A percentile compares a stretch with the other conserved stretches of the same genome.
These are phyloP conservation scores for Diatrype stigma DNA, from an alignment of 2,329 filamentous ascomycete species.

Conservation along the genomic window DNA sequence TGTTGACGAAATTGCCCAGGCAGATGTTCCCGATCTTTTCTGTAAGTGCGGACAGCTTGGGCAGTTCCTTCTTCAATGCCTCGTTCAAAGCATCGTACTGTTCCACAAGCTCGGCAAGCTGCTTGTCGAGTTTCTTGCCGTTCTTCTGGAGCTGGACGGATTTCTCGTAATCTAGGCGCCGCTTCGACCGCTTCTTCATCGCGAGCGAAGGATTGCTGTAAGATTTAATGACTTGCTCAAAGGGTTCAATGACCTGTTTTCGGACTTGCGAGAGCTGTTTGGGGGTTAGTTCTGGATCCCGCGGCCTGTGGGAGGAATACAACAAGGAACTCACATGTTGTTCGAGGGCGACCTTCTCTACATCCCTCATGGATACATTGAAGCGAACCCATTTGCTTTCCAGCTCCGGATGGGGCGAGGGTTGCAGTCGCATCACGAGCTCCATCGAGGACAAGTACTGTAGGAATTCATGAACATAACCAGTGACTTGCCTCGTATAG, in stretches of 20 bases:
- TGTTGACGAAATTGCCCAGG: slow-evolving; percentile 75
- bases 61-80: slow-evolving; percentile 87
- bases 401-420: slow-evolving; percentile 73
- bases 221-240: slow-evolving; percentile 71
- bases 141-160: slow-evolving; percentile 72
- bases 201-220: slow-evolving; percentile 81
- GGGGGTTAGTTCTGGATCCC: too few relatives aligned
- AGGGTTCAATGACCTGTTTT: slow-evolving; percentile 80
- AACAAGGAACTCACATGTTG: slow-evolving; percentile 63
- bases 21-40: slow-evolving; percentile 81
- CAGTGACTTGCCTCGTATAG: slow-evolving; percentile 76
- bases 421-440: slow-evolving; percentile 68
- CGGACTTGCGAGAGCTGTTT: slow-evolving; percentile 60
- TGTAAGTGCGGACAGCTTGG: slow-evolving; percentile 75
- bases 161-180: slow-evolving; percentile 83
- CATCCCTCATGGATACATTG: slow-evolving; percentile 79
- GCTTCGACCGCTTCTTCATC: slow-evolving; percentile 92
- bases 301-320: too few relatives aligned
- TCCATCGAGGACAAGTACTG: slow-evolving; percentile 80
- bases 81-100: slow-evolving; percentile 91
- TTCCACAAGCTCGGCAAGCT: slow-evolving; percentile 77
- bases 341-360: slow-evolving; percentile 76
- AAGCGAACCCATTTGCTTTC: slow-evolving; percentile 95
- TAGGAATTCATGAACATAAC: slow-evolving; percentile 77
- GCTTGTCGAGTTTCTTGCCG: slow-evolving; percentile 83